A percentile compares a stretch with the other conserved stretches of the same genome.
phyloP scores from a whole-genome alignment of 352 stramenopile species.

The Pythium inflatum region DNA sequence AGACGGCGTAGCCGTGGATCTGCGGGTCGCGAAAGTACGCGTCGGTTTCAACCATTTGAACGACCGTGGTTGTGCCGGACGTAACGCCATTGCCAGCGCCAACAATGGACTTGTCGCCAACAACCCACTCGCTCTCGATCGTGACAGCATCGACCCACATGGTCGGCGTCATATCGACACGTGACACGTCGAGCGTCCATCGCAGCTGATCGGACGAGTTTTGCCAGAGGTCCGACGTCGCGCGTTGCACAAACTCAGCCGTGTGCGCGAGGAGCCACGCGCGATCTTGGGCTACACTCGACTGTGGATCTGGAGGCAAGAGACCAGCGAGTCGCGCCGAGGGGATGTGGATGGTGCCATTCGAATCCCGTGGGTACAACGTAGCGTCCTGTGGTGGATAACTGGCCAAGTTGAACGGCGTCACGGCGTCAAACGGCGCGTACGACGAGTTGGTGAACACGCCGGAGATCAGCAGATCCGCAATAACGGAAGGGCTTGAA shows the following conservation, averaged over 20 bases:
- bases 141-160: not conserved
- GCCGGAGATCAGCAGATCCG: not conserved
- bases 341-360: not conserved
- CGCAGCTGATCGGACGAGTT: too few species aligned
- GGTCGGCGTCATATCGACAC: not conserved
- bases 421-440: not conserved
- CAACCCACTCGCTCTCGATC: not conserved
- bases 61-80: too few species aligned
- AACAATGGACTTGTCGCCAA: not conserved
- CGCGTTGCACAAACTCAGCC: not conserved
- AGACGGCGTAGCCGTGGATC: slow-evolving; percentile 21
- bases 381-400: not conserved
- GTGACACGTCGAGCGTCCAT: not conserved
- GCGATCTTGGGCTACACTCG: not conserved
- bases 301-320: not conserved
- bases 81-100: too few species aligned
- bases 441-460: not conserved
- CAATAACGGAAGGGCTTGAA: not conserved
- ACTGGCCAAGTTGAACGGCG: not conserved
- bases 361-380: not conserved
- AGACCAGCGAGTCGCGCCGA: not conserved
- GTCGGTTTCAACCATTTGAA: too few species aligned
- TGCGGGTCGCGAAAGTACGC: not conserved
- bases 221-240: too few species aligned
- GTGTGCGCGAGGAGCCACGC: not conserved